Percentiles rank a stretch among this genome's conserved stretches.
Evolutionary conservation across 257 asterid species (phyloP).

Genomic region (Jacaranda copaia): DNA sequence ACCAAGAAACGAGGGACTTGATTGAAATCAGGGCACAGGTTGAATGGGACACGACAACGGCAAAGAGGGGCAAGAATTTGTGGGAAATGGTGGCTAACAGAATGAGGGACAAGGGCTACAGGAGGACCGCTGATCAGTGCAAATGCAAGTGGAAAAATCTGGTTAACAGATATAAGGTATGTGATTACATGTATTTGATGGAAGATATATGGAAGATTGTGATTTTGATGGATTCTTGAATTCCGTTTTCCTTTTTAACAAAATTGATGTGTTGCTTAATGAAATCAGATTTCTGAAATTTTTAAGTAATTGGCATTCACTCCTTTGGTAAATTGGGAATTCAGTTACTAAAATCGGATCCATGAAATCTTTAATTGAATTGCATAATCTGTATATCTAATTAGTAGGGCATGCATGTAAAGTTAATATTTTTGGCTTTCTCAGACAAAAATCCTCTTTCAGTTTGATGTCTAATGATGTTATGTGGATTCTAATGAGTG

Average conservation of each 20-base stretch:
- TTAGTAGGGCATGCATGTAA: neutral
- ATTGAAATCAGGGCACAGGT: slow-evolving; percentile 69
- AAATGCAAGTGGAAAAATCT: slow-evolving; percentile 79
- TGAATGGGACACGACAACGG: slow-evolving; percentile 46
- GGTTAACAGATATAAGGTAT: slow-evolving; percentile 64
- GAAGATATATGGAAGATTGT: neutral
- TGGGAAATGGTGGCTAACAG: slow-evolving; percentile 68
- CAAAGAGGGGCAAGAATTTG: slow-evolving; percentile 47
- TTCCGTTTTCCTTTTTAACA: neutral
- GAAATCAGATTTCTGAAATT: neutral
- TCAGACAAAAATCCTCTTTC: neutral
- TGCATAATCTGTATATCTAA: neutral
- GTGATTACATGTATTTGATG: neutral
- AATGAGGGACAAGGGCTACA: slow-evolving; percentile 68
- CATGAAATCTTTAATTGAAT: slow-evolving; percentile 11
- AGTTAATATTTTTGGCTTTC: neutral
- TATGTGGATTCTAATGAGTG: neutral
- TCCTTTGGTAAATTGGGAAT: neutral
- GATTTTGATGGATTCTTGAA: slow-evolving; percentile 18
- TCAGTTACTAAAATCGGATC: neutral
- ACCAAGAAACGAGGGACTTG: slow-evolving; percentile 72
- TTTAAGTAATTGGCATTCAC: neutral
- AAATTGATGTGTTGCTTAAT: slow-evolving; percentile 2
- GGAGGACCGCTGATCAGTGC: slow-evolving; percentile 75
- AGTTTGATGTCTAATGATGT: slow-evolving; percentile 17